phyloP scores from a whole-genome alignment of 495 filamentous ascomycete species.

The Saxispiralis lemnorum region DNA sequence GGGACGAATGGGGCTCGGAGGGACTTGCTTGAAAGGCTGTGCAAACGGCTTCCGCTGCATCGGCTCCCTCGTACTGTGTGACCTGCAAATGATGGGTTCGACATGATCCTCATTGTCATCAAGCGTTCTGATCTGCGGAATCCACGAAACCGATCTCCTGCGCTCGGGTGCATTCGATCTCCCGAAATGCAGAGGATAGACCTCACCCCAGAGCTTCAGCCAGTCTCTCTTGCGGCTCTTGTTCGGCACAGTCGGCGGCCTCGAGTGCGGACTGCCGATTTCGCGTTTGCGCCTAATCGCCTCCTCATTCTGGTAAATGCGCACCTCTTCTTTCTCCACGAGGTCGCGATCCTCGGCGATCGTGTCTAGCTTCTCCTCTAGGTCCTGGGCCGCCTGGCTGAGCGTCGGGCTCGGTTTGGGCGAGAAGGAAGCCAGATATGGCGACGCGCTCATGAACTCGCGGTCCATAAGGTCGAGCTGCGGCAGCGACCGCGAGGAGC shows the following conservation, averaged over 20 bases:
- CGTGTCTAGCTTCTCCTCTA: slow-evolving; percentile 16
- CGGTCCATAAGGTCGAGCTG: slow-evolving; percentile 8
- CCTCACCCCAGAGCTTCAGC: background rate
- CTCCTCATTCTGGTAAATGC: background rate
- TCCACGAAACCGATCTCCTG: background rate
- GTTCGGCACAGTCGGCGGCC: slow-evolving; percentile 9
- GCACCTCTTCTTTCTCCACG: background rate
- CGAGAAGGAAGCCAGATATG: background rate
- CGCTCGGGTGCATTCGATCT: background rate
- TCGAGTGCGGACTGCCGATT: slow-evolving; percentile 6
- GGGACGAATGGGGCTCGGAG: background rate
- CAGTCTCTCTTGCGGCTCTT: slow-evolving; percentile 15
- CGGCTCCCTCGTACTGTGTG: no score
- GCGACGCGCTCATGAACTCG: slow-evolving; percentile 4
- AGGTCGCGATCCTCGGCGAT: slow-evolving; percentile 13
- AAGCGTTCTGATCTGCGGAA: no score
- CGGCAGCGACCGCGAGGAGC: slow-evolving; percentile 1
- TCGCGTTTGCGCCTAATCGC: background rate
- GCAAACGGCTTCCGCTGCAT: background rate
- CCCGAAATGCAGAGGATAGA: background rate
- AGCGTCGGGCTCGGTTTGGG: slow-evolving; percentile 20
- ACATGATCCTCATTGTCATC: background rate
- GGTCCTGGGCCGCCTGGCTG: slow-evolving; percentile 24
- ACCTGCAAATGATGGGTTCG: background rate
- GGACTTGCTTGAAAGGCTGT: background rate